Percentiles rank a stretch among this genome's conserved stretches.
Evolutionary conservation across 805 yeast genomes (phyloP).

Genomic region (Ogataea paraovalis): DNA sequence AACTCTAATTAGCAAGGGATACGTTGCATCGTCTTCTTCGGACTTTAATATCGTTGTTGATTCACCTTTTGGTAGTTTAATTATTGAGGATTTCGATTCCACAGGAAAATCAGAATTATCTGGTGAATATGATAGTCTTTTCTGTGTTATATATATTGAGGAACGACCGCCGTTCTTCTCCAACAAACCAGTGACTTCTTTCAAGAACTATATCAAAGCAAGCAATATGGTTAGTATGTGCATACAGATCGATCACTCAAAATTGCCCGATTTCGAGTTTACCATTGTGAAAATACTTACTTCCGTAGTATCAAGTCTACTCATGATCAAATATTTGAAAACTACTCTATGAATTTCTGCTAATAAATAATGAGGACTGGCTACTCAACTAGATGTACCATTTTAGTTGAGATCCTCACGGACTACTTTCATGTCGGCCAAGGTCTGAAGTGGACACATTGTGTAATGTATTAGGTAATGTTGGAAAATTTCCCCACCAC

Average conservation of each 20-base stretch:
- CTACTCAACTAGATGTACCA: too few species aligned
- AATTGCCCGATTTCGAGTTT: too few species aligned
- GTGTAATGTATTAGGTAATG: too few species aligned
- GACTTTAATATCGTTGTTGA: slow-evolving; percentile 10
- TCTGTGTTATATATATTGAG: slow-evolving; percentile 58
- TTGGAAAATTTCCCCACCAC: too few species aligned
- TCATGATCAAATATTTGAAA: neutral
- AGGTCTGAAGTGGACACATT: too few species aligned
- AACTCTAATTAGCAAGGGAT: slow-evolving; percentile 66
- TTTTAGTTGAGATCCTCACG: too few species aligned
- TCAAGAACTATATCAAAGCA: slow-evolving; percentile 21
- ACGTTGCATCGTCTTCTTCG: slow-evolving; percentile 34
- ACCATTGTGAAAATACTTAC: neutral
- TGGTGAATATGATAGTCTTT: slow-evolving; percentile 37
- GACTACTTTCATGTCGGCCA: too few species aligned
- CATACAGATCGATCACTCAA: too few species aligned
- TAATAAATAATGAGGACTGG: too few species aligned
- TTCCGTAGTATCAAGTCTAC: neutral
- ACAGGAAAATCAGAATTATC: slow-evolving; percentile 17
- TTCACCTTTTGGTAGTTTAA: slow-evolving; percentile 15
- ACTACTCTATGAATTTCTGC: too few species aligned
- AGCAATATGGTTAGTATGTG: neutral
- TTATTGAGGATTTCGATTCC: slow-evolving; percentile 5
- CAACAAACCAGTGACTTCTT: slow-evolving; percentile 19
- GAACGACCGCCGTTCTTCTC: slow-evolving; percentile 32